Evolutionary conservation across 495 filamentous ascomycete genomes (phyloP).

Genomic region (Lentithecium fluviatile): DNA sequence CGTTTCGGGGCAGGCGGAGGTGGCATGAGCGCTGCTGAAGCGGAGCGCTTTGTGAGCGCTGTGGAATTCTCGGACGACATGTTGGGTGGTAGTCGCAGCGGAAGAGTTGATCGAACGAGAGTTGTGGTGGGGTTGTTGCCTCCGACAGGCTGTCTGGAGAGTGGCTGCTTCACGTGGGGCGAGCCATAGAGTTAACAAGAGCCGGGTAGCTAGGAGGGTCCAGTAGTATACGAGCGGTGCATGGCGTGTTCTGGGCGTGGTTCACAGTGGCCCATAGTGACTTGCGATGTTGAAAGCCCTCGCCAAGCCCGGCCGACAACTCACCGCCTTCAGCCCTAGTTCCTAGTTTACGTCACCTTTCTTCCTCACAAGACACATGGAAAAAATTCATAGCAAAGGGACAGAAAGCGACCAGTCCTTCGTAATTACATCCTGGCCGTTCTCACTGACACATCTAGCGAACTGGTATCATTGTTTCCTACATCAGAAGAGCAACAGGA

Average conservation of each 20-base stretch:
- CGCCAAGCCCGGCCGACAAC: conserved; percentile 7
- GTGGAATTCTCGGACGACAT: conserved; percentile 35
- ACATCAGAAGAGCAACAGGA: conserved; percentile 23
- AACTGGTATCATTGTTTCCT: conserved; percentile 31
- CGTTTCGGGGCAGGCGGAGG: conserved; percentile 85
- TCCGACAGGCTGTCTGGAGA: no score
- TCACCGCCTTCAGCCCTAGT: conserved; percentile 32
- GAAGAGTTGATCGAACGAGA: not conserved
- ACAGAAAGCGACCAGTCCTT: not conserved
- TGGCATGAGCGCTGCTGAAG: conserved; percentile 75
- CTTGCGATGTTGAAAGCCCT: not conserved
- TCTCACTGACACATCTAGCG: no score
- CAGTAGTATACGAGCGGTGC: no score
- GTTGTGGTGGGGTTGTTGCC: not conserved
- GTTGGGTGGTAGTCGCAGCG: no score
- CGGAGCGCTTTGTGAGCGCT: conserved; percentile 63
- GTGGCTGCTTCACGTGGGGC: not conserved
- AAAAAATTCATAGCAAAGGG: no score
- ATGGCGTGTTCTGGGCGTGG: no score
- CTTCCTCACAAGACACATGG: not conserved
- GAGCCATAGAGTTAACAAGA: not conserved
- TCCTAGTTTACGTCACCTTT: not conserved
- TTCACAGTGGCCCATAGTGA: no score
- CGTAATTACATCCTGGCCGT: not conserved
- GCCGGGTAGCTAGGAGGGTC: not conserved